Conservation (phyloP, 257 asterid species). For the Capsicum rhomboideum region DNA sequence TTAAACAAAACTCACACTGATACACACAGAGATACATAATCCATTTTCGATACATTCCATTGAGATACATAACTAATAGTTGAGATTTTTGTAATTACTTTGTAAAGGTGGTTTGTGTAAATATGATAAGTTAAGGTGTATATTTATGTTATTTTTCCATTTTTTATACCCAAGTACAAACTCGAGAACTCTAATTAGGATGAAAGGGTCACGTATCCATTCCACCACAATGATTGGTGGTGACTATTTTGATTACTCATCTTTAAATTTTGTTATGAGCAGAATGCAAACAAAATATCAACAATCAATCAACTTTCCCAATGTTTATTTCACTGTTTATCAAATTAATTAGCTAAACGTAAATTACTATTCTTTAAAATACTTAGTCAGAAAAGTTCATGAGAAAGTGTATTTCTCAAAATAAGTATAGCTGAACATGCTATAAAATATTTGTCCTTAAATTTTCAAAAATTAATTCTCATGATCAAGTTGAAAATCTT, state of each 20-base stretch:
- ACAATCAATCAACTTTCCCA: neutral
- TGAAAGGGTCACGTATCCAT: neutral
- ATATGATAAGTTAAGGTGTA: too few species aligned
- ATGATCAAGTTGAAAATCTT: neutral
- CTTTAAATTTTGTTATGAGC: neutral
- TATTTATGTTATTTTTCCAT: too few species aligned
- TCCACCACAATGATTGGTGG: neutral
- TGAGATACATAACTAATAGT: too few species aligned
- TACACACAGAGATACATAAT: too few species aligned
- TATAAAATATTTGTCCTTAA: neutral
- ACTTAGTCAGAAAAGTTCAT: neutral
- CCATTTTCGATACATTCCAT: too few species aligned
- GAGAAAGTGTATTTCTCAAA: neutral
- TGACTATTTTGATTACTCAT: neutral
- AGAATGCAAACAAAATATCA: neutral
- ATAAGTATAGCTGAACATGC: neutral
- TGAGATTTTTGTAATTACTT: too few species aligned
- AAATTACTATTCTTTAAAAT: too few species aligned
- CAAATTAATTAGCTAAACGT: too few species aligned
- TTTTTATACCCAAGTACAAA: neutral
- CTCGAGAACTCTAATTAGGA: neutral
- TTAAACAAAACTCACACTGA: too few species aligned
- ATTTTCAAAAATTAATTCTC: neutral
- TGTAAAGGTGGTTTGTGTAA: too few species aligned
- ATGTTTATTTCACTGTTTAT: neutral